phyloP scores from a whole-genome alignment of 2,329 filamentous ascomycete genomes.

The Xylaria sp. region DNA sequence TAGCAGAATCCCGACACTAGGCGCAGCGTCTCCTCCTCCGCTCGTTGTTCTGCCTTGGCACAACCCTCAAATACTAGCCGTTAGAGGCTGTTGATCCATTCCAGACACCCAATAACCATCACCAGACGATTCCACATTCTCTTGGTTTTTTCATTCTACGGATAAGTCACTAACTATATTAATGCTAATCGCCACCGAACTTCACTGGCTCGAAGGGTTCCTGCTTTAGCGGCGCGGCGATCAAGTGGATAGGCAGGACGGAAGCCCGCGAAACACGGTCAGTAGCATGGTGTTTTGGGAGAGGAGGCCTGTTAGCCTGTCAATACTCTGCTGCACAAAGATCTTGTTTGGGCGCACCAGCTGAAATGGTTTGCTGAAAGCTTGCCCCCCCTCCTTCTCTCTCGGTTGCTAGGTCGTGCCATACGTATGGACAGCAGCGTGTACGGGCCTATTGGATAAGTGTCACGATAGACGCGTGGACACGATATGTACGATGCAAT shows the following conservation, averaged over 20 bases:
- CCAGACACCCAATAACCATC: constrained; percentile 14
- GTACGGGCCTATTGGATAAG: not conserved
- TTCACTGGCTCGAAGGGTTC: constrained; percentile 19
- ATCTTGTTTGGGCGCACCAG: constrained; percentile 6
- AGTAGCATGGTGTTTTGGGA: constrained; percentile 15
- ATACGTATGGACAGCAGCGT: not conserved
- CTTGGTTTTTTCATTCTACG: not conserved
- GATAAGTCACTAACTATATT: not conserved
- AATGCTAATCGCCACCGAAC: constrained; percentile 19
- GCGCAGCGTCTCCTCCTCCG: constrained; percentile 1
- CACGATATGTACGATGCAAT: constrained; percentile 29
- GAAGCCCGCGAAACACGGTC: not conserved
- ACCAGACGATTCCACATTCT: constrained; percentile 2
- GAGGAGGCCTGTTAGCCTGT: constrained; percentile 16
- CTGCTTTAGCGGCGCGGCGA: constrained; percentile 26
- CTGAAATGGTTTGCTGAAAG: constrained; percentile 24
- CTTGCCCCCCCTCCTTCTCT: no score
- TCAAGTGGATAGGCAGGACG: not conserved
- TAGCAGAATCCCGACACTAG: constrained; percentile 18
- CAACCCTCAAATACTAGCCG: constrained; percentile 19
- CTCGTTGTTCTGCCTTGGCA: constrained; percentile 25
- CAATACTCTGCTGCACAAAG: not conserved
- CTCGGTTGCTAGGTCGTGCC: not conserved
- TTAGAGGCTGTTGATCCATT: constrained; percentile 27
- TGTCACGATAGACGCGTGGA: not conserved